phyloP scores from a whole-genome alignment of 768 basidiomycete genomes.

The Piloderma croceum region DNA sequence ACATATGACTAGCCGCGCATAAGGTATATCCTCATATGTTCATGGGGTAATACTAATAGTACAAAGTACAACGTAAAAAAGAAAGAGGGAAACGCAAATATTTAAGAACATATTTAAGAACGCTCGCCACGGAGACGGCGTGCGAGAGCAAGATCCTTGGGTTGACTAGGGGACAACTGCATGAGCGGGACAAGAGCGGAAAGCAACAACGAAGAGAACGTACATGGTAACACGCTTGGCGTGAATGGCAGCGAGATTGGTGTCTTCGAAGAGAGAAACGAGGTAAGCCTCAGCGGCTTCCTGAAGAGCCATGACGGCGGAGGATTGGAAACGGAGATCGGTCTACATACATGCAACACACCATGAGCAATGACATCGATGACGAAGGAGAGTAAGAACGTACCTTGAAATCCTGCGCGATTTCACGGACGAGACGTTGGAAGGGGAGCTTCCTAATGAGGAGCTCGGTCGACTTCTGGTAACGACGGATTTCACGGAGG shows the following conservation, averaged over 20 bases:
- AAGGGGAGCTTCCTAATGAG: no score
- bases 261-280: no score
- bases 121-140: slow-evolving; percentile 84
- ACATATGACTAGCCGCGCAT: no score
- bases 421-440: no score
- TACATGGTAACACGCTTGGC: slow-evolving; percentile 73
- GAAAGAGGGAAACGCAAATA: no score
- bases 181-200: slow-evolving; percentile 41
- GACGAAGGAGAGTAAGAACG: slow-evolving; percentile 14
- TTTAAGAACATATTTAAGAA: slow-evolving; percentile 47
- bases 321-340: slow-evolving; percentile 92
- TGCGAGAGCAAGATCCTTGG: slow-evolving; percentile 85
- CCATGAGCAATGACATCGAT: slow-evolving; percentile 5
- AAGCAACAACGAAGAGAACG: slow-evolving; percentile 25
- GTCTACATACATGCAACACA: slow-evolving; percentile 43
- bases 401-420: slow-evolving; percentile 98
- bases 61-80: no score
- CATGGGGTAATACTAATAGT: no score
- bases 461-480: slow-evolving; percentile 98
- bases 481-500: no score
- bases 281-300: no score
- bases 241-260: no score
- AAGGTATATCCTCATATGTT: no score
- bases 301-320: no score
- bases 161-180: slow-evolving; percentile 65